These are phyloP conservation scores for Lyophyllum semitale DNA, from an alignment of 768 basidiomycete species.

Conservation along the genomic window DNA sequence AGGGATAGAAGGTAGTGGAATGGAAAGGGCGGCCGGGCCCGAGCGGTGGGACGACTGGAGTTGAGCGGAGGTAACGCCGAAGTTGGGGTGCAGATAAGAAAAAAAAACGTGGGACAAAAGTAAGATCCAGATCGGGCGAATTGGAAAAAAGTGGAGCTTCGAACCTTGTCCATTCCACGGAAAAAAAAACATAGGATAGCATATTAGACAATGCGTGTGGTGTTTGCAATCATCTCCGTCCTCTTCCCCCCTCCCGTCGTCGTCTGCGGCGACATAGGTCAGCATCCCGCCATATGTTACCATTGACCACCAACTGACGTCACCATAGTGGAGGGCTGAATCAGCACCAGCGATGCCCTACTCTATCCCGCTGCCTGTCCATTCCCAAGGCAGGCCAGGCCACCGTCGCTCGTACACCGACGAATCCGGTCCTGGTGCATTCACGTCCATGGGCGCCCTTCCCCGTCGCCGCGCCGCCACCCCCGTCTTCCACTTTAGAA, in stretches of 20 bases:
- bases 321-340: background rate
- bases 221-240: background rate
- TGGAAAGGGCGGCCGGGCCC: background rate
- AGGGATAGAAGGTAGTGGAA: background rate
- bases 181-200: background rate
- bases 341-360: constrained; percentile 30
- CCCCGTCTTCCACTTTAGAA: constrained; percentile 39
- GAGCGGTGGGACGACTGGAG: background rate
- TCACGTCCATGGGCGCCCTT: constrained; percentile 45
- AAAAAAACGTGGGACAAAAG: background rate
- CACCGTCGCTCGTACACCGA: constrained; percentile 41
- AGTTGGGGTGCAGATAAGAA: background rate
- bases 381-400: constrained; percentile 31
- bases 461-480: constrained; percentile 29
- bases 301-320: background rate
- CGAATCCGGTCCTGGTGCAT: constrained; percentile 47
- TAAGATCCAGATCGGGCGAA: constrained; percentile 2
- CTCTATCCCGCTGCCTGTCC: constrained; percentile 24
- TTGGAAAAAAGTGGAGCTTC: background rate
- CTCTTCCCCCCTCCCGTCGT: background rate
- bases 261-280: background rate
- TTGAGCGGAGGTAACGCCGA: background rate
- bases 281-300: background rate
- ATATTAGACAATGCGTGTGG: background rate
- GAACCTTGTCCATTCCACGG: background rate